These are phyloP conservation scores for Lepidium sativum DNA, from an alignment of 345 rosid genomes.

Conservation along the genomic window DNA sequence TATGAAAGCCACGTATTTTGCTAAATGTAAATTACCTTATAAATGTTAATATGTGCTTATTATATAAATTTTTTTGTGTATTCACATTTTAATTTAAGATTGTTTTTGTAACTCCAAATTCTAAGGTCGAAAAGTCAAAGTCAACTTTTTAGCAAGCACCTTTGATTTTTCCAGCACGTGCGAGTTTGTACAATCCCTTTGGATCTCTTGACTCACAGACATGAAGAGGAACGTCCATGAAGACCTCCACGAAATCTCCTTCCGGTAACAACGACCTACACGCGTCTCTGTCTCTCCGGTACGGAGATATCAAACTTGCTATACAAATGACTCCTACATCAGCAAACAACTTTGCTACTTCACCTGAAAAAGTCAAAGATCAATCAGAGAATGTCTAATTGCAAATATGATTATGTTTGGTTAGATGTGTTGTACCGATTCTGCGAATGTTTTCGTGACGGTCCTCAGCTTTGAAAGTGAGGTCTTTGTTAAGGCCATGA, in stretches of 20 bases:
- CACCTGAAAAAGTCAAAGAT: conserved; percentile 40
- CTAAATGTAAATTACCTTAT: too few relatives aligned
- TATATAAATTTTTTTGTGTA: too few relatives aligned
- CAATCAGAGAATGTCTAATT: too few relatives aligned
- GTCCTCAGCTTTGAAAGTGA: conserved; percentile 58
- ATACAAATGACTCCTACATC: conserved; percentile 81
- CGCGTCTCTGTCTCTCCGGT: conserved; percentile 57
- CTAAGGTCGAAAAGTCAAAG: neutral
- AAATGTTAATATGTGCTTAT: too few relatives aligned
- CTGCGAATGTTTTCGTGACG: conserved; percentile 72
- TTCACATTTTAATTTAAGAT: too few relatives aligned
- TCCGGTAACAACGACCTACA: conserved; percentile 63
- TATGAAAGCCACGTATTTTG: too few relatives aligned
- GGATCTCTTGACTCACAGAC: conserved; percentile 83
- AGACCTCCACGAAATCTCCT: conserved; percentile 78
- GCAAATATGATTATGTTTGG: too few relatives aligned
- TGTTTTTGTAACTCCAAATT: neutral
- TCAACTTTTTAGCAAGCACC: conserved; percentile 25
- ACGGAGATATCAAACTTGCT: conserved; percentile 85
- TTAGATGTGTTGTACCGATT: conserved; percentile 33
- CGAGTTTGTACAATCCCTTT: conserved; percentile 81
- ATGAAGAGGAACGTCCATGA: conserved; percentile 71
- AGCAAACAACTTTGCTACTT: conserved; percentile 79
- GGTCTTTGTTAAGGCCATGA: conserved; percentile 69
- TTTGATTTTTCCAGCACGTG: conserved; percentile 82